A percentile compares a stretch with the other conserved stretches of the same genome.
Conservation (phyloP, 306 rosid genomes). For the Vicia faba region DNA sequence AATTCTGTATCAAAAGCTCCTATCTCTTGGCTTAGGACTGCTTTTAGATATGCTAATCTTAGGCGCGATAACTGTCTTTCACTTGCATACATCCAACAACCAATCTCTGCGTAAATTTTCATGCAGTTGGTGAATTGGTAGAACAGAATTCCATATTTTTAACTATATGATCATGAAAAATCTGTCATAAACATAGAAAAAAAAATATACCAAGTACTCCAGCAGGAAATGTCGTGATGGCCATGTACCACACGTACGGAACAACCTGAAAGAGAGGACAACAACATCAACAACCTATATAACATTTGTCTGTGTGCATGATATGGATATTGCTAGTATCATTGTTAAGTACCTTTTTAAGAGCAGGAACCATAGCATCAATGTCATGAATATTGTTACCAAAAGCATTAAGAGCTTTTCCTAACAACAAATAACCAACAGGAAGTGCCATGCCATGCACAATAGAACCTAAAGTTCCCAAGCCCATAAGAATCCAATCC, state of each 20-base stretch:
- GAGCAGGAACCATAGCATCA: conserved; percentile 72
- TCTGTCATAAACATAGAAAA: not conserved
- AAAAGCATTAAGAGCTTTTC: conserved; percentile 78
- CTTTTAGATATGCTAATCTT: conserved; percentile 66
- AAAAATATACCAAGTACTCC: conserved; percentile 69
- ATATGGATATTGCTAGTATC: not conserved
- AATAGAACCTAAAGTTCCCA: conserved; percentile 67
- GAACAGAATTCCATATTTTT: not conserved
- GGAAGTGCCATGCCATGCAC: conserved; percentile 95
- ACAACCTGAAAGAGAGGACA: conserved; percentile 53
- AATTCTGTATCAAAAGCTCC: conserved; percentile 88
- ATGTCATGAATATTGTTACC: conserved; percentile 56
- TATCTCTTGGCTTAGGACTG: conserved; percentile 77
- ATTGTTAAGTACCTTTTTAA: conserved; percentile 48
- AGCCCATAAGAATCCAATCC: conserved; percentile 75
- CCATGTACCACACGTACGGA: conserved; percentile 97
- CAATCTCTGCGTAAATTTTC: conserved; percentile 56
- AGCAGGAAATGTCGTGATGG: conserved; percentile 89
- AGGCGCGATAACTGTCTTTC: conserved; percentile 69
- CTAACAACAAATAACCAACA: conserved; percentile 72
- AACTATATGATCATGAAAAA: not conserved
- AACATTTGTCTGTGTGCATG: not conserved
- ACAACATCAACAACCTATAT: conserved; percentile 1
- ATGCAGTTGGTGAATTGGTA: not conserved
- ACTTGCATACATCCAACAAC: conserved; percentile 91